Evolutionary conservation across 768 basidiomycete species (phyloP), one percentile per base, ranked within the genome.

Genomic region (Calocybe gangraenosa): DNA sequence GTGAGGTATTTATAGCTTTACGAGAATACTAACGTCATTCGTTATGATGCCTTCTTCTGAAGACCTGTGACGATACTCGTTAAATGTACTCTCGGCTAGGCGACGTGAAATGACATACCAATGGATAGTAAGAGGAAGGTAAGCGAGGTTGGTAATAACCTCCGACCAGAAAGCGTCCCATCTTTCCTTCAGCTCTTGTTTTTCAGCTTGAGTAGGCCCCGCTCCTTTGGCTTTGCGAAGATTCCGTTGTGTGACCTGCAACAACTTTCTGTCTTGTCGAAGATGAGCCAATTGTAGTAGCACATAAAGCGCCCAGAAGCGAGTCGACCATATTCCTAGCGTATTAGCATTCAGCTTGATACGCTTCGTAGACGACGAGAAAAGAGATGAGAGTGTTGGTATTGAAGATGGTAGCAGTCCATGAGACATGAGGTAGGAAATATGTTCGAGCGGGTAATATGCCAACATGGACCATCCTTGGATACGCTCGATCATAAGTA

Each of bases 61-160:
- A 7, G 87, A 89, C 84, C 87, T 89, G 39, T 19, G 18, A 30
- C 21, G 22, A n/a, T n/a, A 28, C 6, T 28, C n/a, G 3, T 23
- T 40, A n/a, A 46, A 11, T 37, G 31, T 42, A 23, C 38, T 39
- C 33, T 3, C 18, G 17, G 21, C 11, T 43, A 7, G n/a, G 37
- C n/a, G 17, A 35, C n/a, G 5, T 7, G 38, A 14, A 20, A 30
- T 7, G 11, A 49, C 77, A 43, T 52, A 89, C 92, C 90, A 92
- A 60, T 95, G 92, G 45, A 91, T 62, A 2, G 91, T 87, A 40
- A 89, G 61, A 3, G 91, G 92, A n/a, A 92, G 65, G 58, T 90
- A 87, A 19, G 80, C 79, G 7, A 84, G 50, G 57, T 92, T 92
- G 39, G 80, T 78, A 11, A 87, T 61, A 9, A 86, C 60, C 48